Evolutionary conservation across 129 eudicot genomes (phyloP).

Genomic region (Chrysanthemum lavandulifolium): DNA sequence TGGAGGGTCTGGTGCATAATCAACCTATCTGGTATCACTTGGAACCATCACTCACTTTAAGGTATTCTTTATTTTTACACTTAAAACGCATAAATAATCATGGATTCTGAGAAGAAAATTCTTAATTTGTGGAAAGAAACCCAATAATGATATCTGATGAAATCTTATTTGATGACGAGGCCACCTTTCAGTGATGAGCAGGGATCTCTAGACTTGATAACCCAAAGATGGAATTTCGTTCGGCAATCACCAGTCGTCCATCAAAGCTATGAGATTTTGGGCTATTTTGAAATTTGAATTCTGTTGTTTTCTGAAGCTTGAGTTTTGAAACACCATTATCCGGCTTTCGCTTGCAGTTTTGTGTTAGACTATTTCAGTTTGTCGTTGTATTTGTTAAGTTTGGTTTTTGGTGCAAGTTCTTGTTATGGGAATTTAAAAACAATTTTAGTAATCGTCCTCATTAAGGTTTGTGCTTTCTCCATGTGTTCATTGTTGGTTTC

Average conservation of each 20-base stretch:
- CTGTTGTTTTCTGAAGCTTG: no score
- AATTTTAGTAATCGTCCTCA: not conserved
- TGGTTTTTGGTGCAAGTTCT: not conserved
- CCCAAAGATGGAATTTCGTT: not conserved
- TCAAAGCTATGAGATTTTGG: no score
- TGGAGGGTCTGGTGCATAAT: slow-evolving; percentile 10
- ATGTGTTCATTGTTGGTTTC: not conserved
- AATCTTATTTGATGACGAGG: not conserved
- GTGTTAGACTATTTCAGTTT: not conserved
- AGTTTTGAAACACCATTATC: not conserved
- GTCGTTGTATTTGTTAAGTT: not conserved
- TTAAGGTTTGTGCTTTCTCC: not conserved
- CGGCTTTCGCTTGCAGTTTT: not conserved
- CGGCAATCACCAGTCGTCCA: not conserved
- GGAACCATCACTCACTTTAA: slow-evolving; percentile 24
- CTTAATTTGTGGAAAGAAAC: not conserved
- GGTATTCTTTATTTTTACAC: slow-evolving; percentile 16
- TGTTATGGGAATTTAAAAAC: not conserved
- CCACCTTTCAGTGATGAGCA: not conserved
- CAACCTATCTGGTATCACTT: slow-evolving; percentile 16
- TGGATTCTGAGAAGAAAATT: not conserved
- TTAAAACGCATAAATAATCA: not conserved
- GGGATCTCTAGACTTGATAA: not conserved
- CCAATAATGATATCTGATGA: not conserved
- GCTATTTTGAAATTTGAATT: no score